Evolutionary conservation across 2,329 filamentous ascomycete genomes (phyloP).

Genomic region (Exophiala dermatitidis): DNA sequence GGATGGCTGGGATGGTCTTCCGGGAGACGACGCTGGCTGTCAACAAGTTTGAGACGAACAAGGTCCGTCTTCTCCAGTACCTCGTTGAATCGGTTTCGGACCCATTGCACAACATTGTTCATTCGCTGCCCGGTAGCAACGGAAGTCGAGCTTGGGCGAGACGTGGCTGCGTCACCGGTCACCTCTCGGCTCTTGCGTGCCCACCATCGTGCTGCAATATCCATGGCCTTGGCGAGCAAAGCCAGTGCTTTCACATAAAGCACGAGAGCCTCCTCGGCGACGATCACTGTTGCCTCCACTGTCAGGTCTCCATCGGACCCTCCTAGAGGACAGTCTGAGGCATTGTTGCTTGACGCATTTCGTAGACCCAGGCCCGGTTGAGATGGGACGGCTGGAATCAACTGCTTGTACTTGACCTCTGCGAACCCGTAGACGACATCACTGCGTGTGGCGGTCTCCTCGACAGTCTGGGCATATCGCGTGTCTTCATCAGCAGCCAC

Average conservation of each 20-base stretch:
- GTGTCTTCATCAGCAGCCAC: conserved; percentile 67
- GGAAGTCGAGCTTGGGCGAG: conserved; percentile 38
- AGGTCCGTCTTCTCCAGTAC: conserved; percentile 93
- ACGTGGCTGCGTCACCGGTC: conserved; percentile 39
- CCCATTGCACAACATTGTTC: conserved; percentile 93
- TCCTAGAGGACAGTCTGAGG: conserved; percentile 32
- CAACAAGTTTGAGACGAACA: conserved; percentile 77
- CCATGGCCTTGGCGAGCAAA: conserved; percentile 87
- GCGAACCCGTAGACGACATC: conserved; percentile 97
- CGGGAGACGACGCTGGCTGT: conserved; percentile 77
- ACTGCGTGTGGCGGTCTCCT: conserved; percentile 85
- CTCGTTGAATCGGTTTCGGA: conserved; percentile 89
- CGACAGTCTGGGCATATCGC: conserved; percentile 69
- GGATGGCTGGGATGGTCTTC: conserved; percentile 81
- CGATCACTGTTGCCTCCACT: conserved; percentile 70
- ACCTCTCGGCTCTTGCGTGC: conserved; percentile 64
- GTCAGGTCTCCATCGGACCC: conserved; percentile 66
- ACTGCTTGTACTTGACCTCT: conserved; percentile 95
- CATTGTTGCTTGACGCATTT: conserved; percentile 26
- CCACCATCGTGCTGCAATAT: conserved; percentile 92
- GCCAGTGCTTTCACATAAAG: conserved; percentile 92
- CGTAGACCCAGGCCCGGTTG: conserved; percentile 34
- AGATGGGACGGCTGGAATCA: conserved; percentile 81
- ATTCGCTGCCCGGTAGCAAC: conserved; percentile 61
- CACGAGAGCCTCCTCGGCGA: conserved; percentile 91